Percentiles rank a stretch among this genome's conserved stretches.
These are phyloP conservation scores for Ceratobasidium sp. DNA, from an alignment of 1,284 basidiomycete species.

Conservation along the genomic window DNA sequence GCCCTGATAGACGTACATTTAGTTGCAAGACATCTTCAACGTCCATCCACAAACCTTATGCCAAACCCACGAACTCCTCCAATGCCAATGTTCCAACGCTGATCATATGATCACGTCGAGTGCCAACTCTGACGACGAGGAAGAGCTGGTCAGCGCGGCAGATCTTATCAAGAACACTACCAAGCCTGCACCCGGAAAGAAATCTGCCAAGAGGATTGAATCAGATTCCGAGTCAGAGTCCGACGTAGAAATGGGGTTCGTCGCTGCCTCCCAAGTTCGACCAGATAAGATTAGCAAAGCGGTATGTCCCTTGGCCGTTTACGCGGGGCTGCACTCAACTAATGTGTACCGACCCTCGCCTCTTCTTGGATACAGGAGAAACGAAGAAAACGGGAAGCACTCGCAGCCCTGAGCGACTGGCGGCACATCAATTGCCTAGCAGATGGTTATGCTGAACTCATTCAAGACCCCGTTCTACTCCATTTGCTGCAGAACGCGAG, in stretches of 20 bases:
- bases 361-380: slow-evolving; percentile 20
- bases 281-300: slow-evolving; percentile 53
- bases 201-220: slow-evolving; percentile 57
- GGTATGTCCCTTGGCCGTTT: background rate
- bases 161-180: slow-evolving; percentile 54
- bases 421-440: slow-evolving; percentile 83
- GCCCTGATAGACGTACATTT: slow-evolving; percentile 43
- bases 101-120: slow-evolving; percentile 50
- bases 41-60: slow-evolving; percentile 85
- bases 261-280: slow-evolving; percentile 78
- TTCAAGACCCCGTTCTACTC: slow-evolving; percentile 75
- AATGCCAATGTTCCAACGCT: slow-evolving; percentile 73
- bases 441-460: slow-evolving; percentile 60
- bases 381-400: slow-evolving; percentile 50
- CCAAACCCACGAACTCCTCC: slow-evolving; percentile 91
- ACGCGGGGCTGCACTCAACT: slow-evolving; percentile 54
- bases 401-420: slow-evolving; percentile 90
- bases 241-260: slow-evolving; percentile 67
- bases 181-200: background rate
- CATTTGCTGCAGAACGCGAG: slow-evolving; percentile 63
- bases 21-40: slow-evolving; percentile 93
- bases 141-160: slow-evolving; percentile 47
- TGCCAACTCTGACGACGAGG: slow-evolving; percentile 53
- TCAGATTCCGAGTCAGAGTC: slow-evolving; percentile 53
- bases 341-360: background rate